Evolutionary conservation across 2,329 filamentous ascomycete genomes (phyloP).

Genomic region (Microcyclospora tardicrescens): DNA sequence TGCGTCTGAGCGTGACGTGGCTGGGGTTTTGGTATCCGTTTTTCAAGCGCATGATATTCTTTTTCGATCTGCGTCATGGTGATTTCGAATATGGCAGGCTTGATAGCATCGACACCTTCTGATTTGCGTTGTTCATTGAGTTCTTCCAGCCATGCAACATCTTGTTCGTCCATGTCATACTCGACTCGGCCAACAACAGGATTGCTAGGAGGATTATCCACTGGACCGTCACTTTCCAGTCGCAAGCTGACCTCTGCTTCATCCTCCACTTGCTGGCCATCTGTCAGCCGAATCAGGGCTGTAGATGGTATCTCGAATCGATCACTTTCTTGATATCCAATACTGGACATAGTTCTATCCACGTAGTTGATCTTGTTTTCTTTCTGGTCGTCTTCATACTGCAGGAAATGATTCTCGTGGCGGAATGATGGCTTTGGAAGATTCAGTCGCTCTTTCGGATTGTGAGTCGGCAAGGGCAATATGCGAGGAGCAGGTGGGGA

Average conservation of each 20-base stretch:
- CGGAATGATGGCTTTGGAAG: conserved; percentile 64
- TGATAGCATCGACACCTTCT: conserved; percentile 67
- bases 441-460: conserved; percentile 66
- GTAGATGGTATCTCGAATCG: conserved; percentile 67
- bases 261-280: conserved; percentile 51
- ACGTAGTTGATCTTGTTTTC: conserved; percentile 76
- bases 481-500: conserved; percentile 51
- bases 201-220: conserved; percentile 40
- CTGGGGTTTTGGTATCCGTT: conserved; percentile 91
- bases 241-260: conserved; percentile 40
- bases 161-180: conserved; percentile 99
- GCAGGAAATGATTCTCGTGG: conserved; percentile 62
- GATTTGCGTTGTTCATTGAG: conserved; percentile 66
- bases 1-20: conserved; percentile 93
- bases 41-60: conserved; percentile 93
- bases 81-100: conserved; percentile 89
- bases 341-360: conserved; percentile 88
- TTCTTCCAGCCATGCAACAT: conserved; percentile 85
- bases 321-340: conserved; percentile 92
- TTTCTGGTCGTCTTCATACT: conserved; percentile 73
- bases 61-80: conserved; percentile 99
- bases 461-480: conserved; percentile 65
- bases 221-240: conserved; percentile 42
- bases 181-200: conserved; percentile 65
- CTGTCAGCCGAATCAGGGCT: conserved; percentile 51